Evolutionary conservation across 257 asterid genomes (phyloP), one percentile per base, ranked within the genome.

Genomic region (Ligustrum vulgare): DNA sequence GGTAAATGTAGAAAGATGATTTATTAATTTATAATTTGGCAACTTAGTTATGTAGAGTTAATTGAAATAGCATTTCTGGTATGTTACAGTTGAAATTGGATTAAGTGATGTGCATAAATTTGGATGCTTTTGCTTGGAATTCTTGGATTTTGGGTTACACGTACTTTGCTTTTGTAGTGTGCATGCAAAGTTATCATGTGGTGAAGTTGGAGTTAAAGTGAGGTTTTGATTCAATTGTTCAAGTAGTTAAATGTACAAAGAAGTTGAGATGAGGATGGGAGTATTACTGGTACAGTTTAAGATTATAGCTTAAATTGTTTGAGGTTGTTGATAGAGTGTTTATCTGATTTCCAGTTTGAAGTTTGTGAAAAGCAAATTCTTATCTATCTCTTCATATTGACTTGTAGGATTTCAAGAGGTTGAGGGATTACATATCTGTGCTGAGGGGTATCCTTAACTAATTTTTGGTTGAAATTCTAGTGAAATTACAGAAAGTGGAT

Each of bases 341-440:
- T 74, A 32, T 37, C 60, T 65, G 72, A 51, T 54, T 69, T 63
- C 13, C 47, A 47, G 31, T 68, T 67, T 72, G 60, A 45, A 36
- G 34, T 75, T 81, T 51, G 31, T 31, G 77, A 51, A 60, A 49
- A 76, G 70, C 43, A 67, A 66, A 54, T 16, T 37, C 62, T 36
- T 32, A 33, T 66, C 25, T 63, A 70, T 71, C 60, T 72, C 73
- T 43, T 60, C 63, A 31, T 41, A 51, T 60, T 45, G 70, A 67
- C 67, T 25, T 22, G 43, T 5, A 49, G 60, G 60, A 49, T 22
- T 16, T 49, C 23, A 49, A 49, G 60, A 49, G 16, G 5, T 49
- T 15, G 8, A 49, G 60, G 60, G 22, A 49, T 49, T 3, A 1
- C 60, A 49, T 18, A 16, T 49, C 60, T 49, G n/a, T 49, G 60